Percentiles rank a stretch among this genome's conserved stretches.
Conservation (phyloP, 1,284 basidiomycete species). For the Marasmius fiardii region DNA sequence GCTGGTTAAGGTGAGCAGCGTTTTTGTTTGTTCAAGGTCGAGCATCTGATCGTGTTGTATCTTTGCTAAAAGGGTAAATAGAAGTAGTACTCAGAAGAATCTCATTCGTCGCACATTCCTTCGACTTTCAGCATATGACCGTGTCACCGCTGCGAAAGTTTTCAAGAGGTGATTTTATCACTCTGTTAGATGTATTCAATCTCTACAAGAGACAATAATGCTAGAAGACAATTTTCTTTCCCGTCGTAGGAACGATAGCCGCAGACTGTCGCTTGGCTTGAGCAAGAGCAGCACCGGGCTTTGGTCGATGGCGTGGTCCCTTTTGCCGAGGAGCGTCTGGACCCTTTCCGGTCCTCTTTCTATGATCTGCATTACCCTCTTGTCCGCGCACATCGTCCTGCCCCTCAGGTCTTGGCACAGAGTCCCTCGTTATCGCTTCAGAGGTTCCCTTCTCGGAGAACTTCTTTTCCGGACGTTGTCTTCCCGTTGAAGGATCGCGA, state of each 20-base stretch:
- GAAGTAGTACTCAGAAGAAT: background rate
- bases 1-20: conserved; percentile 50
- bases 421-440: no score
- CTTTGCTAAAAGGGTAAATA: background rate
- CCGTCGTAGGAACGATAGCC: conserved; percentile 77
- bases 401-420: background rate
- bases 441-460: background rate
- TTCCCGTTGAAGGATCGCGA: background rate
- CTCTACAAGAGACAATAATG: background rate
- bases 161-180: no score
- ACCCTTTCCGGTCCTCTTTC: background rate
- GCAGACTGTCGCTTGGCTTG: conserved; percentile 83
- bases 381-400: background rate
- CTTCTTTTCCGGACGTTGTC: background rate
- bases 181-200: no score
- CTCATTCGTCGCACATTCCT: background rate
- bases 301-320: conserved; percentile 43
- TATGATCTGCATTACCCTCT: background rate
- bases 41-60: background rate
- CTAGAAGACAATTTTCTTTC: conserved; percentile 83
- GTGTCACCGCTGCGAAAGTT: no score
- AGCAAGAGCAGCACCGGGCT: conserved; percentile 89
- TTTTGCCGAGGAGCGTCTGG: conserved; percentile 2
- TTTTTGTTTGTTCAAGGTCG: background rate
- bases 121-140: background rate